Evolutionary conservation across 2,329 filamentous ascomycete genomes (phyloP).

Genomic region (Chaetomiaceae sp.): DNA sequence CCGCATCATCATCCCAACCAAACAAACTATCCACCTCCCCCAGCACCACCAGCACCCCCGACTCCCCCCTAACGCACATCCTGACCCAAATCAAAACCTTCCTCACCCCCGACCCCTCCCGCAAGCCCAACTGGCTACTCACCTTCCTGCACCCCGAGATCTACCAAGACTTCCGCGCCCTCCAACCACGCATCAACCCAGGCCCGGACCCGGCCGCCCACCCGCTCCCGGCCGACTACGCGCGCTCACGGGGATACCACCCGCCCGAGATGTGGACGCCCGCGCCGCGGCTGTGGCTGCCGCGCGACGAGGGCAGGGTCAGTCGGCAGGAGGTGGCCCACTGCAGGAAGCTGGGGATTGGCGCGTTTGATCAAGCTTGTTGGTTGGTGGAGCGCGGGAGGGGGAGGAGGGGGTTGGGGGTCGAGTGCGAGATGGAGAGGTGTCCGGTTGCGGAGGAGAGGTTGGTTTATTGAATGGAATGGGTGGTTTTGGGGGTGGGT

Average conservation of each 20-base stretch:
- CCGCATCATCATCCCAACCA: too few species aligned
- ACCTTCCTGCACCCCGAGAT: constrained; percentile 54
- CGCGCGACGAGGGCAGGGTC: constrained; percentile 62
- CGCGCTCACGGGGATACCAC: constrained; percentile 60
- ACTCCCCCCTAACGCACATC: constrained; percentile 17
- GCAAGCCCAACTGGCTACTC: constrained; percentile 42
- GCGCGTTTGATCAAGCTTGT: constrained; percentile 63
- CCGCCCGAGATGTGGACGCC: constrained; percentile 60
- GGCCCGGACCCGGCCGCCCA: constrained; percentile 25
- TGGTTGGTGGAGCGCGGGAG: constrained; percentile 48
- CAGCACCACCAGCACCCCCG: background rate
- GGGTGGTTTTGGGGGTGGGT: too few species aligned
- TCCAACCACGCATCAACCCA: constrained; percentile 49
- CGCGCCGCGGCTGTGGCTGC: constrained; percentile 67
- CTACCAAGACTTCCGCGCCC: constrained; percentile 53
- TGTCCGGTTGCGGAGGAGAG: constrained; percentile 26
- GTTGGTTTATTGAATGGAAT: constrained; percentile 19
- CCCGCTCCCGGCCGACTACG: constrained; percentile 33
- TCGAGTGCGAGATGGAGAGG: constrained; percentile 22
- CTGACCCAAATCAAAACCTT: constrained; percentile 26
- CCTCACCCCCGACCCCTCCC: constrained; percentile 27
- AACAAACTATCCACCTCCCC: too few species aligned
- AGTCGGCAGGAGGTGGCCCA: constrained; percentile 65
- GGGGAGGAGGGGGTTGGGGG: constrained; percentile 10
- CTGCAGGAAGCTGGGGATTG: constrained; percentile 59